phyloP scores from a whole-genome alignment of 2,329 filamentous ascomycete genomes.

The Apiospora phragmitis region DNA sequence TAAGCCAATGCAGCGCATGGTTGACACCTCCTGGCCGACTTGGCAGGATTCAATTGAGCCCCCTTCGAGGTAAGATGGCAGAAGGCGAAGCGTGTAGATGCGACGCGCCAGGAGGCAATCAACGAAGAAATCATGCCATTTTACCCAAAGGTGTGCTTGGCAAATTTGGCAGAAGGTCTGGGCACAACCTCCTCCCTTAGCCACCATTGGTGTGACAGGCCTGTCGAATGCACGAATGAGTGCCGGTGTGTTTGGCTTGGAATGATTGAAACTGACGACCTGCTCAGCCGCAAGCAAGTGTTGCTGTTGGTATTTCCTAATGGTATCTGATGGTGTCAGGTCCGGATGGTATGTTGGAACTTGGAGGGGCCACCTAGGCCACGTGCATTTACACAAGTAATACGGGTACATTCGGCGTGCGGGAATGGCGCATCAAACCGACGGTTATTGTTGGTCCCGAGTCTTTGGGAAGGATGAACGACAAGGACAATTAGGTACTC shows the following conservation, averaged over 20 bases:
- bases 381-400: too few species aligned
- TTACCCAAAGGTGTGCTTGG: background rate
- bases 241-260: background rate
- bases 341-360: too few species aligned
- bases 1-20: background rate
- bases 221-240: background rate
- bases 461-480: background rate
- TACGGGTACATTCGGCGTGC: too few species aligned
- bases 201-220: background rate
- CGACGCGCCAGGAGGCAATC: slow-evolving; percentile 4
- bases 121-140: slow-evolving; percentile 7
- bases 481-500: background rate
- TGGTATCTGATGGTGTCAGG: too few species aligned
- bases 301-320: too few species aligned
- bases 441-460: background rate
- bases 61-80: background rate
- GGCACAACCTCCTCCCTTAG: background rate
- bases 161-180: background rate
- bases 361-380: too few species aligned
- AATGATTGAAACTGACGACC: background rate
- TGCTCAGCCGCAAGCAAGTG: too few species aligned
- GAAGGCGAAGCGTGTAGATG: background rate
- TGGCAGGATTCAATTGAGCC: background rate
- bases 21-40: background rate
- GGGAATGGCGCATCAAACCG: background rate